Evolutionary conservation across 2,329 filamentous ascomycete genomes (phyloP).

Genomic region (Diplocarpon mali): DNA sequence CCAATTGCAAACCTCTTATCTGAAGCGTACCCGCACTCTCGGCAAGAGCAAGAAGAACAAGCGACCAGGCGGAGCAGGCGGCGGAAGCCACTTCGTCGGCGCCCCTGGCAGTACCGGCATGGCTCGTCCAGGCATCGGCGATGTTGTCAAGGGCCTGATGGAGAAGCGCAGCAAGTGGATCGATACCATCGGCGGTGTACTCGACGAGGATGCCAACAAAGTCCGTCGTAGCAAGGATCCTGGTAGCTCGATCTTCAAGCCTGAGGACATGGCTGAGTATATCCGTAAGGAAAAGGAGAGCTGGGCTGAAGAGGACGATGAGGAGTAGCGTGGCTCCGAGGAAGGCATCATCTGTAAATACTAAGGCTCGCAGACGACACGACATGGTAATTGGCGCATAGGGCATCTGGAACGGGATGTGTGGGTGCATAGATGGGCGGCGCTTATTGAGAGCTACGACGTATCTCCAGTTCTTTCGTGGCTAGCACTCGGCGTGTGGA

Average conservation of each 20-base stretch:
- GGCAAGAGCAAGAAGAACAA: slow-evolving; percentile 92
- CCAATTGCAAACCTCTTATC: slow-evolving; percentile 88
- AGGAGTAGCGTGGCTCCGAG: slow-evolving; percentile 15
- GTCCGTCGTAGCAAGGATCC: slow-evolving; percentile 59
- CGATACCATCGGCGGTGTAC: slow-evolving; percentile 80
- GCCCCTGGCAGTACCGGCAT: slow-evolving; percentile 48
- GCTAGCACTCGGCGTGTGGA: no score
- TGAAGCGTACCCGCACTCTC: slow-evolving; percentile 89
- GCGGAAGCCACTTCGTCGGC: slow-evolving; percentile 51
- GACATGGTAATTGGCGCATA: no score
- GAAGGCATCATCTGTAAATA: not conserved
- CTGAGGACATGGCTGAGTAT: slow-evolving; percentile 58
- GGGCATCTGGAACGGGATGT: no score
- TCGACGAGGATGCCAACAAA: slow-evolving; percentile 57
- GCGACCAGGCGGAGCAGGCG: slow-evolving; percentile 62
- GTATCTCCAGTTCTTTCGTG: no score
- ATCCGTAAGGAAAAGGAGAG: slow-evolving; percentile 75
- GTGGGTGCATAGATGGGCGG: no score
- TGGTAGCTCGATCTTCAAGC: slow-evolving; percentile 60
- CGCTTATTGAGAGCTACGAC: no score
- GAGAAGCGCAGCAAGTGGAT: slow-evolving; percentile 84
- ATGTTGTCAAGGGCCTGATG: slow-evolving; percentile 86
- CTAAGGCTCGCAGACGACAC: no score
- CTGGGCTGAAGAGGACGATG: slow-evolving; percentile 51
- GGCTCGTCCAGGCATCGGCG: slow-evolving; percentile 73